Conservation (phyloP, 164 flowering plant species). For the Akebia trifoliata region DNA sequence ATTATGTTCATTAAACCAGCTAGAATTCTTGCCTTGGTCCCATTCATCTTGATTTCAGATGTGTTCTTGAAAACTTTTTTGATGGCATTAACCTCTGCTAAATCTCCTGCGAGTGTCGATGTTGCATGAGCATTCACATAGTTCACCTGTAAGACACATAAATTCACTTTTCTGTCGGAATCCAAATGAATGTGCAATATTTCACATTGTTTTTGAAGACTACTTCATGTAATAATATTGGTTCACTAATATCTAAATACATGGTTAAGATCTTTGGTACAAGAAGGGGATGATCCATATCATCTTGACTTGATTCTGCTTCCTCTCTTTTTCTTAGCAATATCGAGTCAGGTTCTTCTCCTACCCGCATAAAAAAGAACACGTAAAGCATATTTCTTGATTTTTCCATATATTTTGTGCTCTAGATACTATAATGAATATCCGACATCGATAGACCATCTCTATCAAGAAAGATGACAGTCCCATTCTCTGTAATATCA, state of each 20-base stretch:
- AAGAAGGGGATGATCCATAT: too few species aligned
- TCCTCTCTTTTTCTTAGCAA: too few species aligned
- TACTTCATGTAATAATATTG: background rate
- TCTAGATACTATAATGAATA: too few species aligned
- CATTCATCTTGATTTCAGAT: slow-evolving; percentile 62
- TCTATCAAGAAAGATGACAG: too few species aligned
- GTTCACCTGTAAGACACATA: slow-evolving; percentile 43
- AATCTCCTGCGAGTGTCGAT: slow-evolving; percentile 62
- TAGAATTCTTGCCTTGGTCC: slow-evolving; percentile 44
- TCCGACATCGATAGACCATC: too few species aligned
- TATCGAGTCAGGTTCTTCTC: too few species aligned
- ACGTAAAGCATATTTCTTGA: too few species aligned
- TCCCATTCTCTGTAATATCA: too few species aligned
- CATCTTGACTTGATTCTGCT: too few species aligned
- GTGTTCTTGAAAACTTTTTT: slow-evolving; percentile 61
- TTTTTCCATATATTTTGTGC: too few species aligned
- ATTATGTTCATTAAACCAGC: background rate
- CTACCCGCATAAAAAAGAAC: too few species aligned
- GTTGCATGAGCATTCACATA: slow-evolving; percentile 68
- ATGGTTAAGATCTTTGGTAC: too few species aligned
- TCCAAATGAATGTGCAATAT: background rate
- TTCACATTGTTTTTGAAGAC: background rate
- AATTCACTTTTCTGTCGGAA: background rate
- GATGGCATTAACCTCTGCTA: slow-evolving; percentile 65
- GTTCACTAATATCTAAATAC: background rate